phyloP scores from a whole-genome alignment of 805 yeast species.

The Barnettozyma vustinii region DNA sequence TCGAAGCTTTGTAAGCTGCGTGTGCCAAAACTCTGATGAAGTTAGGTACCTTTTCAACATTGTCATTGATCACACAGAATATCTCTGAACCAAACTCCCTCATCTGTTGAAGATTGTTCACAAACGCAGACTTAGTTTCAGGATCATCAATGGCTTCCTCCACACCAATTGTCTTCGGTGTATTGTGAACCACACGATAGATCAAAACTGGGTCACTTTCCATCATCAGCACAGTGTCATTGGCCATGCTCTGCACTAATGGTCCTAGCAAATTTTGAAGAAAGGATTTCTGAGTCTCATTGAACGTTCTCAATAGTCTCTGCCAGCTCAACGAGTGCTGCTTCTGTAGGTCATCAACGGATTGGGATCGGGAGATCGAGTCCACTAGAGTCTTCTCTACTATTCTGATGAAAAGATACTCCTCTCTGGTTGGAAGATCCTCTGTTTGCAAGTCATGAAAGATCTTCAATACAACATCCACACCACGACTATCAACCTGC shows the following conservation, averaged over 20 bases:
- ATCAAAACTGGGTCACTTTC: conserved; percentile 77
- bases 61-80: conserved; percentile 44
- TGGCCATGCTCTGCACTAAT: conserved; percentile 31
- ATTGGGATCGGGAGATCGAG: conserved; percentile 30
- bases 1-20: conserved; percentile 35
- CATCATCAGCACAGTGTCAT: conserved; percentile 43
- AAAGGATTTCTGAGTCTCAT: conserved; percentile 31
- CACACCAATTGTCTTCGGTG: conserved; percentile 39
- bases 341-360: conserved; percentile 21
- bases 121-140: conserved; percentile 64
- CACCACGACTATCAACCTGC: conserved; percentile 27
- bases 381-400: conserved; percentile 29
- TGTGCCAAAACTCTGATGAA: conserved; percentile 54
- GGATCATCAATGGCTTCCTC: conserved; percentile 75
- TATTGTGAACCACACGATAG: conserved; percentile 36
- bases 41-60: conserved; percentile 44
- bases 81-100: conserved; percentile 67
- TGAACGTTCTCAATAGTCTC: conserved; percentile 34
- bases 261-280: conserved; percentile 33
- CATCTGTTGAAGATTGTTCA: conserved; percentile 64
- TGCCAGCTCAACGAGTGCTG: conserved; percentile 35
- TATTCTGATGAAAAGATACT: conserved; percentile 21
- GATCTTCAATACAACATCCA: conserved; percentile 24
- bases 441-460: conserved; percentile 21
- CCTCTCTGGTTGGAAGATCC: conserved; percentile 26